These are phyloP conservation scores for Zygosaccharomyces pseudobailii DNA, from an alignment of 1,139 yeast genomes.

Conservation along the genomic window DNA sequence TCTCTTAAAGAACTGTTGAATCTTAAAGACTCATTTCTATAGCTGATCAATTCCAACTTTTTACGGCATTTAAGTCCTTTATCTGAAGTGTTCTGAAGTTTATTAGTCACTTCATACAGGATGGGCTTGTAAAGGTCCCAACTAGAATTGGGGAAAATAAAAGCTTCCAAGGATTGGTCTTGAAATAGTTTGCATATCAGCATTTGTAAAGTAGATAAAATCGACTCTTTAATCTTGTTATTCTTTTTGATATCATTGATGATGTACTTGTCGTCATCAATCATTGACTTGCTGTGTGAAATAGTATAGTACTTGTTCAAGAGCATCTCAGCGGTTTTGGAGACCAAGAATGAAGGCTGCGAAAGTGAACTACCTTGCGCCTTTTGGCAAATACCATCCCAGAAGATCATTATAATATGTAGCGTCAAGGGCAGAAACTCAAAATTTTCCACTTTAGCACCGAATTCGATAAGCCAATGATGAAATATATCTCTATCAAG, in stretches of 20 bases:
- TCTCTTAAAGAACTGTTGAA: conserved; percentile 4
- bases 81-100: conserved; percentile 30
- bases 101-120: conserved; percentile 40
- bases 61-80: conserved; percentile 37
- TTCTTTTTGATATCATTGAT: conserved; percentile 38
- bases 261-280: conserved; percentile 35
- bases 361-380: conserved; percentile 1
- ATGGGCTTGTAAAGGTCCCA: conserved; percentile 64
- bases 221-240: conserved; percentile 28
- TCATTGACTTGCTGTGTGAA: conserved; percentile 32
- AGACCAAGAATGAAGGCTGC: conserved; percentile 41
- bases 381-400: conserved; percentile 51
- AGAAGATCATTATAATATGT: conserved; percentile 59
- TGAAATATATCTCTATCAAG: conserved; percentile 60
- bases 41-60: conserved; percentile 57
- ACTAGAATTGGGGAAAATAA: conserved; percentile 59
- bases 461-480: conserved; percentile 55
- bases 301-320: conserved; percentile 38
- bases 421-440: conserved; percentile 50
- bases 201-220: conserved; percentile 31
- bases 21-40: conserved; percentile 68
- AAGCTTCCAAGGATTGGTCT: conserved; percentile 54
- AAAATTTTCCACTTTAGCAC: conserved; percentile 44
- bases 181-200: conserved; percentile 49
- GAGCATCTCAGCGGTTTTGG: conserved; percentile 55